Evolutionary conservation across 2,329 filamentous ascomycete species (phyloP).

Genomic region (Colletotrichum spinosum): DNA sequence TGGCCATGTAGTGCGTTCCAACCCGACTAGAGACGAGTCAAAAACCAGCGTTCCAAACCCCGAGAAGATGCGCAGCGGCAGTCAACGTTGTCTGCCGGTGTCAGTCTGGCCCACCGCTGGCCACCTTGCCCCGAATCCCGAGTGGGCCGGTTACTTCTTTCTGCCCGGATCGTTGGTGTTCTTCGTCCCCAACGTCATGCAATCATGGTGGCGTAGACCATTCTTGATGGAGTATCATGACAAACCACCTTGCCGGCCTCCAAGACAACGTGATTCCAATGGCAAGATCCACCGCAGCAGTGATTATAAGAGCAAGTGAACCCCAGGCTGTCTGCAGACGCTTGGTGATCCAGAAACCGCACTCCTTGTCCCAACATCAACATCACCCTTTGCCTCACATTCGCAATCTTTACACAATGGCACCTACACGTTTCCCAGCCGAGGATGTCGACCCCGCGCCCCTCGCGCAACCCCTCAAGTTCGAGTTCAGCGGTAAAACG

Average conservation of each 20-base stretch:
- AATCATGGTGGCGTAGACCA: conserved; percentile 7
- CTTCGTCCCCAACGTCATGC: not conserved
- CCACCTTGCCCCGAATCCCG: not conserved
- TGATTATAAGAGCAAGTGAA: no score
- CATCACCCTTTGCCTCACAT: no score
- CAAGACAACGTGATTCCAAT: no score
- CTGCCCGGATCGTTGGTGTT: not conserved
- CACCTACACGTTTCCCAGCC: conserved; percentile 25
- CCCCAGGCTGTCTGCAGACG: no score
- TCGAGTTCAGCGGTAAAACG: conserved; percentile 63
- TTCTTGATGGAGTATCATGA: not conserved
- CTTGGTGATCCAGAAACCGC: no score
- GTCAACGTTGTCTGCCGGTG: no score
- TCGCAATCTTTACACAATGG: not conserved
- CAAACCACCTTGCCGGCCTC: not conserved
- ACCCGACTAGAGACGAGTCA: no score
- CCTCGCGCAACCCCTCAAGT: conserved; percentile 59
- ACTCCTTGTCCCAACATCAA: no score
- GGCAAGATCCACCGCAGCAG: no score
- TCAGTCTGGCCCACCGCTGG: conserved; percentile 13
- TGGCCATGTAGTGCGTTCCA: no score
- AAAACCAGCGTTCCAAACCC: no score
- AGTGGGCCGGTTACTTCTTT: not conserved
- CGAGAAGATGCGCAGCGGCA: no score
- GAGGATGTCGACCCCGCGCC: conserved; percentile 25